Evolutionary conservation across 352 stramenopile species (phyloP).

Genomic region (Phytopythium helicoides): DNA sequence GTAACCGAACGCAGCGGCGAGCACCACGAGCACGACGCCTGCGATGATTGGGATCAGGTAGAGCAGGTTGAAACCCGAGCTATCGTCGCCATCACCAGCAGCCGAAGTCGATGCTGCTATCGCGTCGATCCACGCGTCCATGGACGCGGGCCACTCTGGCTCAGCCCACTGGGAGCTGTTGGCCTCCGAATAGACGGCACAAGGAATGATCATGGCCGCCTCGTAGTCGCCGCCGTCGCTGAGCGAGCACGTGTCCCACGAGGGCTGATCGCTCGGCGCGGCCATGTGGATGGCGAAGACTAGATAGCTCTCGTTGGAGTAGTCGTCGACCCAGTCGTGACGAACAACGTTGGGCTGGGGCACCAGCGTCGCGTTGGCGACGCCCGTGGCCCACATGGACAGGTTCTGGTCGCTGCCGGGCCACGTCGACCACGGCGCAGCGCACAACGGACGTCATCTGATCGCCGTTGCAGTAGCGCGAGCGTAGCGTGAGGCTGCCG

Average conservation of each 20-base stretch:
- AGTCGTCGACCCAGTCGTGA: neutral
- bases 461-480: conserved; percentile 16
- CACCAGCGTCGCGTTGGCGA: neutral
- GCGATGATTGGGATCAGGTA: conserved; percentile 31
- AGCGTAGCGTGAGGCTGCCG: conserved; percentile 7
- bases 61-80: conserved; percentile 22
- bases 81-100: neutral
- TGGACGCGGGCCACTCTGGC: neutral
- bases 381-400: conserved; percentile 25
- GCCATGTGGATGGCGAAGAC: conserved; percentile 4
- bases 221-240: neutral
- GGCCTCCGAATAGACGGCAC: neutral
- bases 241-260: conserved; percentile 1
- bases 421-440: conserved; percentile 17
- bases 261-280: neutral
- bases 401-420: no score
- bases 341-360: neutral
- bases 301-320: neutral
- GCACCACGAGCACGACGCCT: conserved; percentile 7
- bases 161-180: conserved; percentile 1
- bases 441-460: conserved; percentile 14
- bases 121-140: neutral
- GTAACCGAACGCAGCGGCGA: conserved; percentile 11
- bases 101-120: neutral
- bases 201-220: neutral